Percentiles rank a stretch among this genome's conserved stretches.
phyloP scores from a whole-genome alignment of 176 grass and related monocot species.

The Hyparrhenia diplandra region DNA sequence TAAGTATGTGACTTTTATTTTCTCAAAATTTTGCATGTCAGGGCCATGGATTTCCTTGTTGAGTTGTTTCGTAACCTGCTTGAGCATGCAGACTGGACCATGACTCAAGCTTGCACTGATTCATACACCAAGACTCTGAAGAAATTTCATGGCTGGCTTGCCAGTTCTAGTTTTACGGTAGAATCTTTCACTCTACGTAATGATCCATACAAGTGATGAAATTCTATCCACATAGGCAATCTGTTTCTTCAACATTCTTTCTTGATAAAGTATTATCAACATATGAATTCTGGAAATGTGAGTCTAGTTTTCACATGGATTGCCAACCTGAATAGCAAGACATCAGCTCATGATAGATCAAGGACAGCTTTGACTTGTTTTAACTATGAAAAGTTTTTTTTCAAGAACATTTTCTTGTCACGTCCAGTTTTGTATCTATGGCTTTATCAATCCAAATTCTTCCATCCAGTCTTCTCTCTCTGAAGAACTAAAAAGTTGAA shows the following conservation, averaged over 20 bases:
- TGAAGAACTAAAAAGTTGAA: neutral
- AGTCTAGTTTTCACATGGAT: neutral
- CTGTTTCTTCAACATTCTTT: neutral
- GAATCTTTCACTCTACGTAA: neutral
- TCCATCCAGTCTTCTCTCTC: neutral
- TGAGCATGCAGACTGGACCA: conserved; percentile 79
- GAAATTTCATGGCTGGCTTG: conserved; percentile 96
- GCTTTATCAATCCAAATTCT: neutral
- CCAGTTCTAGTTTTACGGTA: conserved; percentile 94
- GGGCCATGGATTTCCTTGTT: conserved; percentile 97
- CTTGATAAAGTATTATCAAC: neutral
- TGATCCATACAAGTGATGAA: neutral
- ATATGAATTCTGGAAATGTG: neutral
- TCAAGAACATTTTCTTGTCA: neutral
- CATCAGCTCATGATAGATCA: neutral
- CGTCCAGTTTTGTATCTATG: neutral
- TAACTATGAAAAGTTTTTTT: neutral
- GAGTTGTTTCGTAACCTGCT: conserved; percentile 84
- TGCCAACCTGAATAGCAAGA: neutral
- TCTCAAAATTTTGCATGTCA: conserved; percentile 31
- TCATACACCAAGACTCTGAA: conserved; percentile 91
- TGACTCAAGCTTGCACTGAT: conserved; percentile 87
- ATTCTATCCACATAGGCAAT: neutral
- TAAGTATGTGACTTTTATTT: neutral
- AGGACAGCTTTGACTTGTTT: neutral